Base-by-base conservation (phyloP, 441 rosid species). In the Adansonia rubrostipa region DNA sequence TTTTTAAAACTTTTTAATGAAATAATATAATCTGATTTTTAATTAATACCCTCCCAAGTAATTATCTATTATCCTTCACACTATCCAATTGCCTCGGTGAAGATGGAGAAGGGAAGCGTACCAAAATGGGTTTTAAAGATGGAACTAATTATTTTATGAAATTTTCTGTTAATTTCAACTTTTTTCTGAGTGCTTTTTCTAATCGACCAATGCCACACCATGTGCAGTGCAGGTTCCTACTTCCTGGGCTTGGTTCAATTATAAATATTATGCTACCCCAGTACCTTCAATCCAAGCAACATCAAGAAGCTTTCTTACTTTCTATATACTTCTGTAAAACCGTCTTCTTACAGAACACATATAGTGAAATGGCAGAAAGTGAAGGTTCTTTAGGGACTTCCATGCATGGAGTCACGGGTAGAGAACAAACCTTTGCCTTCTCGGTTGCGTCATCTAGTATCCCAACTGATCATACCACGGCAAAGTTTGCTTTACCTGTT, bases 321-420 rank as follows among this genome's bases (percentile, higher is more conserved):
- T 64, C 47, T 36, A 17, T 47, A 33, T 36, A 64, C 4, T 28
- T 33, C 22, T 22, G 15, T 22, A 9, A 22, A 58, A 60, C 73
- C 4, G 6, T 19, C 15, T 22, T 45, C 6, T 19, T 58, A 3
- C 60, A 48, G 33, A 28, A 28, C 33, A 53, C 44, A 33, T 5
- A 51, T 9, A 78, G 67, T n/a, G 40, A 74, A 40, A 86, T 86
- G 88, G 82, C 40, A 13, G 86, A 74, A 5, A 74, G 81, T 42
- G 88, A 87, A 60, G 95, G 94, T 58, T 83, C 90, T 0, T 85
- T 92, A 2, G 95, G 92, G n/a, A 88, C 88, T 82, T 93, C 97
- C 81, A 87, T 90, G 92, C 97, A 93, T 76, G 95, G 95, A 85
- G 90, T 90, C 1, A 86, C 92, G 0, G 94, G 88, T 33, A 89